These are phyloP conservation scores for Mycena filopes DNA, from an alignment of 768 basidiomycete species.

Conservation along the genomic window DNA sequence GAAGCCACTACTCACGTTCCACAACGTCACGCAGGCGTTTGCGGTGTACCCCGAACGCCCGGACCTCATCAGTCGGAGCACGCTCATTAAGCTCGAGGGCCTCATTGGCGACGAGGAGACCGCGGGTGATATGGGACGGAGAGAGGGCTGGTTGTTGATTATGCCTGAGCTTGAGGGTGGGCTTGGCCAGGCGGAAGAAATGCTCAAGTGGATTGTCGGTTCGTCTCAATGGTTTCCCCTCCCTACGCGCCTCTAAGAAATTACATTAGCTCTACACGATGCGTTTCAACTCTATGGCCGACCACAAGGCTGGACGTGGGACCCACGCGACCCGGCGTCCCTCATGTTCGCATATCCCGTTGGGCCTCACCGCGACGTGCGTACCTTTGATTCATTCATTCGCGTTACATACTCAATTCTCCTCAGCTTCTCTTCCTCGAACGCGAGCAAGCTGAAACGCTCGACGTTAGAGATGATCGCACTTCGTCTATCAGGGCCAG, in stretches of 20 bases:
- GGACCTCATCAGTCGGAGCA: conserved; percentile 88
- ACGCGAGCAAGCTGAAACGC: conserved; percentile 79
- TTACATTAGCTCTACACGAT: conserved; percentile 76
- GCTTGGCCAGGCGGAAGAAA: conserved; percentile 75
- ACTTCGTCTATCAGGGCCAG: conserved; percentile 75
- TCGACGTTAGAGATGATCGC: conserved; percentile 82
- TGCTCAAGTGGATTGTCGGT: conserved; percentile 94
- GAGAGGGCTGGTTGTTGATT: conserved; percentile 88
- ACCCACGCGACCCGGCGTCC: conserved; percentile 81
- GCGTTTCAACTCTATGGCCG: conserved; percentile 91
- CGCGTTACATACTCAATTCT: conserved; percentile 28
- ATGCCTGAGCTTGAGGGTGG: conserved; percentile 88
- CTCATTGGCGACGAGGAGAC: conserved; percentile 81
- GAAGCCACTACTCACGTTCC: conserved; percentile 75
- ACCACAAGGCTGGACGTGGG: conserved; percentile 88
- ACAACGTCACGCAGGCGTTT: conserved; percentile 83
- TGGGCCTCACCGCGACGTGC: conserved; percentile 83
- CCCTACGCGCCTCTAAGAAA: conserved; percentile 21
- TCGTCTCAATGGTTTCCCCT: conserved; percentile 39
- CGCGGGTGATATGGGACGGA: conserved; percentile 68
- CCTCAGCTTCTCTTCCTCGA: conserved; percentile 86
- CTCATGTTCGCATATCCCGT: conserved; percentile 97
- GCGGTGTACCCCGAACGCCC: conserved; percentile 97
- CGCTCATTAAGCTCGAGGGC: conserved; percentile 93
- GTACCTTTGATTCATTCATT: conserved; percentile 41